phyloP scores from a whole-genome alignment of 176 grass and related monocot species.

The Melocanna baccifera region DNA sequence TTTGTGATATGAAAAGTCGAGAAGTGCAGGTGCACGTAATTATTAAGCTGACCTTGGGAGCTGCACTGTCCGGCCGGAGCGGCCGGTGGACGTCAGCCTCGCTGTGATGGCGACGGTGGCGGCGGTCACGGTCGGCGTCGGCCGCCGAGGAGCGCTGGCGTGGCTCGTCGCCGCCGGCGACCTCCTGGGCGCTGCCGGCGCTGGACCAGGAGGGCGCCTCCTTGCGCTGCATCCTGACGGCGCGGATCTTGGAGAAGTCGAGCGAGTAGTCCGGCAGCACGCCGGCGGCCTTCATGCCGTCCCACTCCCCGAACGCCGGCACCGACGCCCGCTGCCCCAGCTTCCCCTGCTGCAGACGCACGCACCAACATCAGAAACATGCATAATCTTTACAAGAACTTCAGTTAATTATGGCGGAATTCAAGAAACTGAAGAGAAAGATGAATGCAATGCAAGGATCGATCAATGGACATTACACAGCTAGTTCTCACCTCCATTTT shows the following conservation, averaged over 20 bases:
- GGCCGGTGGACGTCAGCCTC: not conserved
- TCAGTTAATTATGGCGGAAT: not conserved
- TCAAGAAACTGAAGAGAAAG: not conserved
- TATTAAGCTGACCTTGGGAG: slow-evolving; percentile 30
- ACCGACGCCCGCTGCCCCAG: slow-evolving; percentile 38
- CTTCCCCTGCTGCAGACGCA: not conserved
- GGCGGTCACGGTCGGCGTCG: not conserved
- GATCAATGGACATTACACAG: not conserved
- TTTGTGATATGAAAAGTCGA: too few relatives aligned
- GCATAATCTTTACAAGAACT: not conserved
- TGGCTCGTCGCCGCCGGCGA: not conserved
- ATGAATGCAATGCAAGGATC: not conserved
- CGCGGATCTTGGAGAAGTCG: slow-evolving; percentile 71
- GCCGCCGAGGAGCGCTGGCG: not conserved
- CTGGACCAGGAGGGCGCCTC: slow-evolving; percentile 52
- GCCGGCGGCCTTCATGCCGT: slow-evolving; percentile 38
- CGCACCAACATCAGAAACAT: not conserved
- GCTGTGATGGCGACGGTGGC: slow-evolving; percentile 14
- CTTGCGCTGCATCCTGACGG: slow-evolving; percentile 53
- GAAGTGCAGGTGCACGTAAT: too few relatives aligned
- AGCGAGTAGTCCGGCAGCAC: slow-evolving; percentile 59
- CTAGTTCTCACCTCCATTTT: slow-evolving; percentile 1
- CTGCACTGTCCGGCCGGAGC: slow-evolving; percentile 2
- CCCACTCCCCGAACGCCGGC: slow-evolving; percentile 81
- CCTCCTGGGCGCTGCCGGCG: slow-evolving; percentile 20